phyloP scores from a whole-genome alignment of 1,139 yeast genomes.

The Kodamaea suecica region DNA sequence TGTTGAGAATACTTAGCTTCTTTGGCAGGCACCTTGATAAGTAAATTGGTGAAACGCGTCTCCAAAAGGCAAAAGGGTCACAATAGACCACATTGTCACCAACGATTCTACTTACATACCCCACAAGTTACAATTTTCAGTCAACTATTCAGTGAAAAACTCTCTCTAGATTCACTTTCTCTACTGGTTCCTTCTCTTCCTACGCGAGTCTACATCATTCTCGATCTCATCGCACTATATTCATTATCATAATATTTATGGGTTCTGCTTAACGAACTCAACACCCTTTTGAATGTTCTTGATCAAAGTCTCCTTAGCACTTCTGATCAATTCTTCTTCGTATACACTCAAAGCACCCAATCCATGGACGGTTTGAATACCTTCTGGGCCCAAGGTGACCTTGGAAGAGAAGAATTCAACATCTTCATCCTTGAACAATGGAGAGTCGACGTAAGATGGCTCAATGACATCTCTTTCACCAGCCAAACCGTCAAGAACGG shows the following conservation, averaged over 20 bases:
- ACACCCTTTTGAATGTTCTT: constrained; percentile 60
- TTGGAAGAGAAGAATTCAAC: constrained; percentile 65
- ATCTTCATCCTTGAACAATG: constrained; percentile 40
- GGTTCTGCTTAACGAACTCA: constrained; percentile 52
- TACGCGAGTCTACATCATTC: too few relatives aligned
- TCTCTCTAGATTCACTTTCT: too few relatives aligned
- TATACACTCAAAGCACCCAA: constrained; percentile 52
- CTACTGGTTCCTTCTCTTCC: too few relatives aligned
- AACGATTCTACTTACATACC: too few relatives aligned
- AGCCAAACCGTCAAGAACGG: constrained; percentile 55
- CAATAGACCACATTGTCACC: too few relatives aligned
- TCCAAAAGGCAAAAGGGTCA: too few relatives aligned
- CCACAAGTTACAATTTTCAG: too few relatives aligned
- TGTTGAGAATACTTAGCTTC: too few relatives aligned
- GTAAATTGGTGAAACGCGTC: too few relatives aligned
- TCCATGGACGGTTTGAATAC: constrained; percentile 54
- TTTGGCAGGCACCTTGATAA: too few relatives aligned
- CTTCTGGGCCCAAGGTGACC: constrained; percentile 55
- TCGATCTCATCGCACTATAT: not conserved
- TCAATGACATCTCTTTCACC: constrained; percentile 49
- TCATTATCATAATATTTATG: constrained; percentile 22
- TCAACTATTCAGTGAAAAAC: too few relatives aligned
- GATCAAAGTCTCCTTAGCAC: constrained; percentile 55
- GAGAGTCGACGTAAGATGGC: constrained; percentile 50
- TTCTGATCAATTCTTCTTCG: constrained; percentile 56